Conservation (phyloP, 2,329 filamentous ascomycete genomes). For the Zopfia rhizophila region DNA sequence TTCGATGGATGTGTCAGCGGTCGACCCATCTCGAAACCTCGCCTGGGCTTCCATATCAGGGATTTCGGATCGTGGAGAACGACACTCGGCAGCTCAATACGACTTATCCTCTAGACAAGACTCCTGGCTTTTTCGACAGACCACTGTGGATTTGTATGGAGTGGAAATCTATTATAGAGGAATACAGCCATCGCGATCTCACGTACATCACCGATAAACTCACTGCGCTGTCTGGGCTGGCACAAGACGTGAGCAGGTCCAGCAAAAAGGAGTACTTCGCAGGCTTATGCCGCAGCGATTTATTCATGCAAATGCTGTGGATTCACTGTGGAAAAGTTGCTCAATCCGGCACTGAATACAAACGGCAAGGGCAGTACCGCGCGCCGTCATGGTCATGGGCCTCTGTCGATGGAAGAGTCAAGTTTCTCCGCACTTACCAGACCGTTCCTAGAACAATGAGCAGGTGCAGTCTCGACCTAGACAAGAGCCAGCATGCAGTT, state of each 20-base stretch:
- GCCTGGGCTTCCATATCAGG: no score
- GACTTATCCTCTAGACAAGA: not conserved
- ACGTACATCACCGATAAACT: slow-evolving; percentile 15
- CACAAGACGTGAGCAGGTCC: slow-evolving; percentile 10
- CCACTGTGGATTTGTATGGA: not conserved
- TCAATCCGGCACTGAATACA: slow-evolving; percentile 7
- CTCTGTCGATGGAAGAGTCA: slow-evolving; percentile 15
- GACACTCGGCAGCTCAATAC: slow-evolving; percentile 10
- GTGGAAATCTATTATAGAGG: not conserved
- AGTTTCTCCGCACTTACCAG: no score
- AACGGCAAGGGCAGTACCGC: slow-evolving; percentile 12
- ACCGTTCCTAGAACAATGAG: no score
- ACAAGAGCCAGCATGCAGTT: no score
- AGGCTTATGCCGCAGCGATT: slow-evolving; percentile 18
- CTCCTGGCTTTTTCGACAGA: not conserved
- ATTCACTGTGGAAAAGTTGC: slow-evolving; percentile 13
- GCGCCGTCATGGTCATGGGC: slow-evolving; percentile 24
- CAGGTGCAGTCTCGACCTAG: no score
- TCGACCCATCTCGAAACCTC: no score
- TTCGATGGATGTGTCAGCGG: not conserved
- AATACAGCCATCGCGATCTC: slow-evolving; percentile 9
- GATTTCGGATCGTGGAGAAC: slow-evolving; percentile 9
- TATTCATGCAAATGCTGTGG: no score
- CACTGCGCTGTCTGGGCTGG: slow-evolving; percentile 17
- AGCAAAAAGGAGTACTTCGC: slow-evolving; percentile 18